Percentiles rank a stretch among this genome's conserved stretches.
phyloP scores from a whole-genome alignment of 495 filamentous ascomycete species.

The Penicillium odoratum region DNA sequence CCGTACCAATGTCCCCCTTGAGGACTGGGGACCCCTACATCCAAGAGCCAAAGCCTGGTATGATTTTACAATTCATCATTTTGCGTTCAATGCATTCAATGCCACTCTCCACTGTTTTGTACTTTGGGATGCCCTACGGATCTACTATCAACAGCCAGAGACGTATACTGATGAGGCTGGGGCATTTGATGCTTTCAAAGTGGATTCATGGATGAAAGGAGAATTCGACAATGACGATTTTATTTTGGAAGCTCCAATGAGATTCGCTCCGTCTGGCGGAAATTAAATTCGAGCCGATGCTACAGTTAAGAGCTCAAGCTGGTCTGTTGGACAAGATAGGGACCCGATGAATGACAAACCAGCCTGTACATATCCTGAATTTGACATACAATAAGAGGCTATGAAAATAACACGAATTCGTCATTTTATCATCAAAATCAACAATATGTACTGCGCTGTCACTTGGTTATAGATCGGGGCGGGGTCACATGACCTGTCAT shows the following conservation, averaged over 20 bases:
- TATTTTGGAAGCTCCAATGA: background rate
- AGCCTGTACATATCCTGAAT: constrained; percentile 3
- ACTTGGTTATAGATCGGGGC: background rate
- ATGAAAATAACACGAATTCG: background rate
- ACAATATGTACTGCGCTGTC: background rate
- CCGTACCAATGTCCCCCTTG: too few species aligned
- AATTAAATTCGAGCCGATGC: background rate
- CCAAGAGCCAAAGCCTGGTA: too few species aligned
- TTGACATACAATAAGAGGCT: background rate
- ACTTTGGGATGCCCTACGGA: background rate
- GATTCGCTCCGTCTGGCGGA: constrained; percentile 5
- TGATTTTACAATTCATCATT: too few species aligned
- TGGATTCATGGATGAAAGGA: background rate
- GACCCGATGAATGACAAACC: constrained; percentile 17
- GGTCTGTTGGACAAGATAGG: constrained; percentile 14
- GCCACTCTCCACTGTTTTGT: too few species aligned
- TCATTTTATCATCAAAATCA: background rate
- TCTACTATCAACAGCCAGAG: background rate
- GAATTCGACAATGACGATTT: background rate
- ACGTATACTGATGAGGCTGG: background rate
- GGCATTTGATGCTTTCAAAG: background rate
- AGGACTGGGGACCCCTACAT: too few species aligned
- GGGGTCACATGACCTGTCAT: constrained; percentile 19
- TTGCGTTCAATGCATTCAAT: too few species aligned
- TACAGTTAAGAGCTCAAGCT: background rate